These are phyloP conservation scores for Candida broadrunensis DNA, from an alignment of 805 yeast species.

Conservation along the genomic window DNA sequence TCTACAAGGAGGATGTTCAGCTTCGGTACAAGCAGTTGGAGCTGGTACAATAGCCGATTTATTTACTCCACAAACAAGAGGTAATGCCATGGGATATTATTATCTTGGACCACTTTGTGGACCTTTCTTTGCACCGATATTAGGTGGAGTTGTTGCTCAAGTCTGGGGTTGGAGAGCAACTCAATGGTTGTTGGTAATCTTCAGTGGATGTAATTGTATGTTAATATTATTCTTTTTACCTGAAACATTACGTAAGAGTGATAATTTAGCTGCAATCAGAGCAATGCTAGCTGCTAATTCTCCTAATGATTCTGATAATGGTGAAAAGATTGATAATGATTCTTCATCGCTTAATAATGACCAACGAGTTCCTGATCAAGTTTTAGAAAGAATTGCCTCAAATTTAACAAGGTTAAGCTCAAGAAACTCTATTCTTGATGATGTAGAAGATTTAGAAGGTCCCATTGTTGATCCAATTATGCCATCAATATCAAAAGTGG, in stretches of 20 bases:
- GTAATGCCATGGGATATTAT: constrained; percentile 74
- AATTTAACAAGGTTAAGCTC: constrained; percentile 21
- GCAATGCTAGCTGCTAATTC: constrained; percentile 29
- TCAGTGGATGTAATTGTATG: constrained; percentile 53
- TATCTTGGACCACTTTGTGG: constrained; percentile 82
- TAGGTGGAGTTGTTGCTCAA: constrained; percentile 70
- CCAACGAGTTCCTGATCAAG: constrained; percentile 11
- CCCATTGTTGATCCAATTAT: constrained; percentile 36
- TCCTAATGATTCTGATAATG: constrained; percentile 7
- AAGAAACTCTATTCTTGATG: background rate
- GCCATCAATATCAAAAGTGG: constrained; percentile 36
- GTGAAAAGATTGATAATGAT: constrained; percentile 1
- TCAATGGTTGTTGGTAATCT: constrained; percentile 76
- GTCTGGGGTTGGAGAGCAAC: constrained; percentile 88
- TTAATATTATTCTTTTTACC: constrained; percentile 62
- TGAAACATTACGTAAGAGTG: constrained; percentile 71
- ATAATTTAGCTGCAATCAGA: constrained; percentile 53
- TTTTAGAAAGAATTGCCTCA: constrained; percentile 30
- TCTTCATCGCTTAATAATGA: background rate
- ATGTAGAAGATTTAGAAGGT: constrained; percentile 20
- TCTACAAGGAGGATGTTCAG: constrained; percentile 76
- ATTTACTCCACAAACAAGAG: constrained; percentile 64
- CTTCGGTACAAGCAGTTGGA: constrained; percentile 84
- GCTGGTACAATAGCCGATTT: constrained; percentile 85
- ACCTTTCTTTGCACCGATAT: constrained; percentile 74